Base-by-base conservation (phyloP, 257 asterid genomes). In the Linderniella brevidens region DNA sequence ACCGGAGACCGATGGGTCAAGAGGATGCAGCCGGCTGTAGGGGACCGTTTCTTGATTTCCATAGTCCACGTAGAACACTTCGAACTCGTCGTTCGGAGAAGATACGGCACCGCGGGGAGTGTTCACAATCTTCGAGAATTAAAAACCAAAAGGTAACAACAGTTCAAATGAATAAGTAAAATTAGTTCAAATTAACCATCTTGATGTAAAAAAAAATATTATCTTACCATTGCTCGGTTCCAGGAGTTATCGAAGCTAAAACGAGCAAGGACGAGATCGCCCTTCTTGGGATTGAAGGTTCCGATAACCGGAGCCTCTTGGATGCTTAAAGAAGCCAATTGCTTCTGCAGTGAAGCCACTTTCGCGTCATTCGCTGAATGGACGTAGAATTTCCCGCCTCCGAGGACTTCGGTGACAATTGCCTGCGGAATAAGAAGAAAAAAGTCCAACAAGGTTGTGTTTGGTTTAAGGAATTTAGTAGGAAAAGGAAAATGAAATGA, bases 11-110 rank as follows among this genome's bases (percentile, higher is more conserved):
- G 96, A 71, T 45, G 80, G 46, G 54, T 81, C 94, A 29, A 85
- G 62, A 1, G 92, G 92, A 11, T 93, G 93, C 61, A 85, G 41
- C 20, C 70, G 74, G 52, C 78, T 75, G 82, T 68, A 86, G 9
- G 94, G 46, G 59, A 81, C 82, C 0, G 19, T 61, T 68, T 90
- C 96, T 77, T 90, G 99, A 65, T 90, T 90, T 46, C 99, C 99
- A 35, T 78, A 90, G 54, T 90, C 99, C 0, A 85, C 59, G 68
- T 90, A 90, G 46, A 90, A 90, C 50, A 85, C 99, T 73, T 90
- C 99, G 62, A 79, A 90, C 71, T 62, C 62, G 63, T 90, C 99
- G 1, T 53, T 62, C 46, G 78, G 49, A 46, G 99, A 79, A 51
- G 72, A 68, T 52, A 84, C 96, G 37, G 63, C 62, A 41, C 80